Evolutionary conservation across 768 basidiomycete genomes (phyloP).

Genomic region (Calocybe cyanea): DNA sequence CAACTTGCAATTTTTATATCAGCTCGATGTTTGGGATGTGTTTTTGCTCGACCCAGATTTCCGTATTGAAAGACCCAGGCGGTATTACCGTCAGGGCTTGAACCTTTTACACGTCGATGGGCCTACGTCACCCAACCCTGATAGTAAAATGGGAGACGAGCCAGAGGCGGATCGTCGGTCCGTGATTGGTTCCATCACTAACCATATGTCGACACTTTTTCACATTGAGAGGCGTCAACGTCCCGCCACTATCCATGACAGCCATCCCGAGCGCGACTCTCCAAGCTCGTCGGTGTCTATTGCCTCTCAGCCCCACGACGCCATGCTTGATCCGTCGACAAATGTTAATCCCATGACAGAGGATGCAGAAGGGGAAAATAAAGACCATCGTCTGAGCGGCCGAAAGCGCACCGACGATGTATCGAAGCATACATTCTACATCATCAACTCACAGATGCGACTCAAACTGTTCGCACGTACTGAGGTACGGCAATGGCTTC

Average conservation of each 20-base stretch:
- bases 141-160: slow-evolving; percentile 5
- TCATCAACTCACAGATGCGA: slow-evolving; percentile 86
- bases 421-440: slow-evolving; percentile 92
- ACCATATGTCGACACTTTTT: slow-evolving; percentile 42
- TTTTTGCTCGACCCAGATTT: slow-evolving; percentile 91
- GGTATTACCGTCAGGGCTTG: slow-evolving; percentile 85
- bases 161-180: slow-evolving; percentile 31
- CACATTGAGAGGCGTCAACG: slow-evolving; percentile 25
- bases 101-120: slow-evolving; percentile 49
- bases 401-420: slow-evolving; percentile 41
- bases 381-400: slow-evolving; percentile 17
- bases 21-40: slow-evolving; percentile 90
- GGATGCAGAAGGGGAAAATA: slow-evolving; percentile 15
- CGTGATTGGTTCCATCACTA: slow-evolving; percentile 45
- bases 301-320: slow-evolving; percentile 39
- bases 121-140: slow-evolving; percentile 8
- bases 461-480: slow-evolving; percentile 85
- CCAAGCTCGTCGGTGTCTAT: slow-evolving; percentile 28
- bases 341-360: slow-evolving; percentile 52
- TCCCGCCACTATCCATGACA: slow-evolving; percentile 13
- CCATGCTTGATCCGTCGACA: slow-evolving; percentile 83
- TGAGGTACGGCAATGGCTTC: slow-evolving; percentile 47
- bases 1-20: slow-evolving; percentile 2
- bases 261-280: slow-evolving; percentile 17
- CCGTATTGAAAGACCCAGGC: slow-evolving; percentile 81